Base-by-base conservation (phyloP, 2,329 filamentous ascomycete genomes). In the Stylonectria norvegica region DNA sequence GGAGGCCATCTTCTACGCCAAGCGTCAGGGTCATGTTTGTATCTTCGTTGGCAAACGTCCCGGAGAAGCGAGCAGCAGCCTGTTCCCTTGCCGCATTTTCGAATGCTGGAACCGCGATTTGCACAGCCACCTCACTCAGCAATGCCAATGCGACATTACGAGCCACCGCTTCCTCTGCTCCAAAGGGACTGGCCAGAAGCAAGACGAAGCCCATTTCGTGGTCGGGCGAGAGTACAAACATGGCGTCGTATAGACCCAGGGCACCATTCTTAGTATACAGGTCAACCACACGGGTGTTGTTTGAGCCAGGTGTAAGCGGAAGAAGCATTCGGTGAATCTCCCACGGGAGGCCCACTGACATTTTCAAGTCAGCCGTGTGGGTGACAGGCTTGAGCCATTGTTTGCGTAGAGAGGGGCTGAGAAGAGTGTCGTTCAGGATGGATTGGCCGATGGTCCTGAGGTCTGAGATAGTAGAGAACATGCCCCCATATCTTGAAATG, bases 191-290 rank as follows among this genome's bases (percentile, higher is more conserved):
- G n/a, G n/a, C n/a, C n/a, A n/a, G n/a, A n/a, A n/a, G n/a, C n/a
- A n/a, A n/a, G n/a, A n/a, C n/a, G n/a, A n/a, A n/a, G n/a, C 38
- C 42, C 5, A 70, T 40, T 27, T 63, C 62, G 42, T 72, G 71
- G 45, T 73, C 69, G 0, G 70, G 69, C 0, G 73, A 49, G 4
- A 74, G 50, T 7, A 56, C 60, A 4, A 72, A 41, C 4, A 57
- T 37, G n/a, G 62, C 48, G 43, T 62, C 59, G 47, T 71, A 73
- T 19, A 44, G 33, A 14, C 62, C 62, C 7, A 68, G 36, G 36
- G 63, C 61, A 14, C 70, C 71, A 4, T 48, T 50, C 44, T 75
- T 75, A 14, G 67, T 65, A 53, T 71, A 72, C 2, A 73, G 25
- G 34, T 73, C 68, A 14, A 70, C 53, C 4, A 67, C 47, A 5